These are phyloP conservation scores for Sphenostylis stenocarpa DNA, from an alignment of 306 rosid genomes.

Conservation along the genomic window DNA sequence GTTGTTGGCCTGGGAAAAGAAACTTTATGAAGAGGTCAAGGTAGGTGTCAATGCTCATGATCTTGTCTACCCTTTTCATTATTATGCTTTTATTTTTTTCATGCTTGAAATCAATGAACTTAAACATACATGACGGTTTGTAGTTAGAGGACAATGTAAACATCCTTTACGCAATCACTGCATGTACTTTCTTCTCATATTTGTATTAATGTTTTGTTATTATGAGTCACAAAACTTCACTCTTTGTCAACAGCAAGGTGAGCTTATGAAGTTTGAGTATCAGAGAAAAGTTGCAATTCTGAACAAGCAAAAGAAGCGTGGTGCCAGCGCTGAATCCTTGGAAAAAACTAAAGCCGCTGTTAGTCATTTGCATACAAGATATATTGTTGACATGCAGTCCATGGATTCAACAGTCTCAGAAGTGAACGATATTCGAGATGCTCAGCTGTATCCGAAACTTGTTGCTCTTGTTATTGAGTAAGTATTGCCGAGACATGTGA, in stretches of 20 bases:
- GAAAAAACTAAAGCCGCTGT: conserved; percentile 88
- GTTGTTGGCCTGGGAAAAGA: conserved; percentile 91
- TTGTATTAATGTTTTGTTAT: not conserved
- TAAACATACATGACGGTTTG: not conserved
- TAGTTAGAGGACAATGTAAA: not conserved
- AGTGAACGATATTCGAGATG: conserved; percentile 75
- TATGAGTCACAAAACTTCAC: not conserved
- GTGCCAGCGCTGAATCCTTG: conserved; percentile 64
- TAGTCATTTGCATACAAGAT: conserved; percentile 84
- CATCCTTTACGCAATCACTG: not conserved
- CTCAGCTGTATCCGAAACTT: conserved; percentile 78
- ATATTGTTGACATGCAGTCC: conserved; percentile 90
- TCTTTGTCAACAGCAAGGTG: conserved; percentile 70
- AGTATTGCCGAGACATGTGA: conserved; percentile 28
- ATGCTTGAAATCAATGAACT: not conserved
- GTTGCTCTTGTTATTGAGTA: conserved; percentile 70
- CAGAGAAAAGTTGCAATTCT: conserved; percentile 74
- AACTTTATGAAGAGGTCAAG: conserved; percentile 91
- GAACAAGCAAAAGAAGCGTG: conserved; percentile 77
- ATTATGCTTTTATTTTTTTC: not conserved
- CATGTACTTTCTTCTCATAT: not conserved
- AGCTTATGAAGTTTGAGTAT: conserved; percentile 85
- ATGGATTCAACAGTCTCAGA: conserved; percentile 88
- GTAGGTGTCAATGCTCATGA: conserved; percentile 33
- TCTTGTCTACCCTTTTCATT: not conserved